Conservation (phyloP, 2,329 filamentous ascomycete species). For the Sclerotinia trifoliorum region DNA sequence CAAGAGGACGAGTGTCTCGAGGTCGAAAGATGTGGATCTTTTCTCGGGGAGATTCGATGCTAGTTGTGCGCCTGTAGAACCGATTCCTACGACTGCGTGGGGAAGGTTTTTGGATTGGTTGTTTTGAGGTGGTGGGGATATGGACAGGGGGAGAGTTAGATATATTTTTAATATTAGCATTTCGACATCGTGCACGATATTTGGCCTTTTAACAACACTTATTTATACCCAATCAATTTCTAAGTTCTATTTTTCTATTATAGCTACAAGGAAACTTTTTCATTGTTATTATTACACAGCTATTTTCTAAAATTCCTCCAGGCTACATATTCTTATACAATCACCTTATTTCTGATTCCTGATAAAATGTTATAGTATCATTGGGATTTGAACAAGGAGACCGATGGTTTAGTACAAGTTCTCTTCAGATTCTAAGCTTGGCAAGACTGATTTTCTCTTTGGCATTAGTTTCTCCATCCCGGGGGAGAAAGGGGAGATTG, state of each 20-base stretch:
- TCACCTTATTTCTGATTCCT: too few relatives aligned
- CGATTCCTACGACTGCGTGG: conserved; percentile 12
- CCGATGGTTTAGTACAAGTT: too few relatives aligned
- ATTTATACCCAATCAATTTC: conserved; percentile 7
- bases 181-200: conserved; percentile 7
- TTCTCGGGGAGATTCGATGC: conserved; percentile 13
- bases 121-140: background rate
- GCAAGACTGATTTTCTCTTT: too few relatives aligned
- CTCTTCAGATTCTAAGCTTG: too few relatives aligned
- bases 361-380: too few relatives aligned
- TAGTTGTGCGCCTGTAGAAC: conserved; percentile 1
- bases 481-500: too few relatives aligned
- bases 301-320: too few relatives aligned
- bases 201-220: conserved; percentile 5
- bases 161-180: background rate
- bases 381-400: too few relatives aligned
- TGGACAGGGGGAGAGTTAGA: background rate
- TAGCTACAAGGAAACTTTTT: background rate
- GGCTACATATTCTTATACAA: too few relatives aligned
- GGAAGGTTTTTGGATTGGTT: conserved; percentile 17
- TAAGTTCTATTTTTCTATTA: background rate
- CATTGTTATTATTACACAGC: too few relatives aligned
- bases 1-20: conserved; percentile 48
- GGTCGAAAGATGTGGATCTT: conserved; percentile 39
- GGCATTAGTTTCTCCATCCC: too few relatives aligned